These are phyloP conservation scores for Penicillium antarcticum DNA, from an alignment of 495 filamentous ascomycete genomes.

Conservation along the genomic window DNA sequence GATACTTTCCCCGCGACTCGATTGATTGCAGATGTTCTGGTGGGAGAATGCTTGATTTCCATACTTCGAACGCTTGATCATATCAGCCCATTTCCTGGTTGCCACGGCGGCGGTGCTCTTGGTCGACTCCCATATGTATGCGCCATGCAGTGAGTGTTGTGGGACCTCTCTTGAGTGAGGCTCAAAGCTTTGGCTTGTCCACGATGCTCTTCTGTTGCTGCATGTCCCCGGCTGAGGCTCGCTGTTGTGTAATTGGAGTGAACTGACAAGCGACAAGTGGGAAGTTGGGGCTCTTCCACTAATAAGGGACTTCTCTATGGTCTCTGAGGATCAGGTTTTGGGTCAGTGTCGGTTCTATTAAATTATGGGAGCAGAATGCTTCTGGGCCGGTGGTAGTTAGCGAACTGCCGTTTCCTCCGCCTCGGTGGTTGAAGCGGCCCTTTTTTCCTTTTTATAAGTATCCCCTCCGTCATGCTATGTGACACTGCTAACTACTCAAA, in stretches of 20 bases:
- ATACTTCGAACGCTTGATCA: slow-evolving; percentile 7
- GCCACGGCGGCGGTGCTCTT: background rate
- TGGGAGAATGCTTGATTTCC: background rate
- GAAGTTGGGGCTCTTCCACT: slow-evolving; percentile 32
- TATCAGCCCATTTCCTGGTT: slow-evolving; percentile 1
- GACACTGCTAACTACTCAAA: slow-evolving; percentile 28
- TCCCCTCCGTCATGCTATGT: slow-evolving; percentile 13
- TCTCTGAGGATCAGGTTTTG: slow-evolving; percentile 10
- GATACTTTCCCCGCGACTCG: background rate
- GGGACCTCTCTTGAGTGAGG: slow-evolving; percentile 94
- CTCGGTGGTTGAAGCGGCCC: slow-evolving; percentile 49
- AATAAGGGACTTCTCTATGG: slow-evolving; percentile 24
- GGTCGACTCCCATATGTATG: slow-evolving; percentile 4
- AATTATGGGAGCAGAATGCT: slow-evolving; percentile 17
- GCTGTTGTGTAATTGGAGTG: slow-evolving; percentile 4
- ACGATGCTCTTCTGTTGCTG: slow-evolving; percentile 23
- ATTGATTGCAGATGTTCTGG: slow-evolving; percentile 10
- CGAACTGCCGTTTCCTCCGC: slow-evolving; percentile 37
- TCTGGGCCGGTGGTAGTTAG: slow-evolving; percentile 7
- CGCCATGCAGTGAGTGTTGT: slow-evolving; percentile 15
- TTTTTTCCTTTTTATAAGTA: slow-evolving; percentile 63
- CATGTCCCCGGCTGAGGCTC: slow-evolving; percentile 6
- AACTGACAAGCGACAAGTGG: slow-evolving; percentile 21
- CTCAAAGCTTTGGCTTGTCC: slow-evolving; percentile 97
- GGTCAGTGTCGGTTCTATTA: slow-evolving; percentile 40